Percentiles rank a stretch among this genome's conserved stretches.
Evolutionary conservation across 2,329 filamentous ascomycete species (phyloP).

Genomic region (Ophiostoma novo-ulmi): DNA sequence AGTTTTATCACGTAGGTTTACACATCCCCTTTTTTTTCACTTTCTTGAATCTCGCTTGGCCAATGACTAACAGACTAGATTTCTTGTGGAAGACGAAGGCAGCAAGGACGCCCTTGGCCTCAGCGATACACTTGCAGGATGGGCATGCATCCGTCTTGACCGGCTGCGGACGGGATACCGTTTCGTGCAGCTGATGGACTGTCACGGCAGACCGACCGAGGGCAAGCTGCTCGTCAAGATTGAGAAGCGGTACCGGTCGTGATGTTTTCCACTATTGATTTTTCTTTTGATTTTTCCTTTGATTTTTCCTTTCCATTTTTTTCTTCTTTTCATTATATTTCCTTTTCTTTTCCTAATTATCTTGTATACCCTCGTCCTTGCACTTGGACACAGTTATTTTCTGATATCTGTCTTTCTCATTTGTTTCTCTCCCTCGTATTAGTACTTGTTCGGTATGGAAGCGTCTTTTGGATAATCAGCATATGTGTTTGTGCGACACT

Average conservation of each 20-base stretch:
- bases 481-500: background rate
- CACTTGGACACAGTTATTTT: background rate
- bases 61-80: slow-evolving; percentile 35
- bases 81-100: slow-evolving; percentile 51
- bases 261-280: background rate
- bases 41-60: slow-evolving; percentile 6
- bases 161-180: slow-evolving; percentile 52
- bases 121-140: slow-evolving; percentile 40
- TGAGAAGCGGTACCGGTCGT: slow-evolving; percentile 40
- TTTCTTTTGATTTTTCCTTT: background rate
- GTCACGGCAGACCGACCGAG: slow-evolving; percentile 40
- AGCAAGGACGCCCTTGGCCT: slow-evolving; percentile 28
- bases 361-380: background rate
- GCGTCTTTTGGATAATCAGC: background rate
- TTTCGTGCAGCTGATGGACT: slow-evolving; percentile 48
- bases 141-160: slow-evolving; percentile 57
- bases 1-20: slow-evolving; percentile 65
- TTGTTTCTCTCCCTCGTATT: background rate
- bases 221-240: slow-evolving; percentile 51
- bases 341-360: background rate
- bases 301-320: background rate
- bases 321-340: background rate
- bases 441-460: background rate
- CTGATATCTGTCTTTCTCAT: background rate
- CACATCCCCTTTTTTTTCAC: slow-evolving; percentile 19